A percentile compares a stretch with the other conserved stretches of the same genome.
Conservation (phyloP, 2,329 filamentous ascomycete species). For the Venturiaceae sp. region DNA sequence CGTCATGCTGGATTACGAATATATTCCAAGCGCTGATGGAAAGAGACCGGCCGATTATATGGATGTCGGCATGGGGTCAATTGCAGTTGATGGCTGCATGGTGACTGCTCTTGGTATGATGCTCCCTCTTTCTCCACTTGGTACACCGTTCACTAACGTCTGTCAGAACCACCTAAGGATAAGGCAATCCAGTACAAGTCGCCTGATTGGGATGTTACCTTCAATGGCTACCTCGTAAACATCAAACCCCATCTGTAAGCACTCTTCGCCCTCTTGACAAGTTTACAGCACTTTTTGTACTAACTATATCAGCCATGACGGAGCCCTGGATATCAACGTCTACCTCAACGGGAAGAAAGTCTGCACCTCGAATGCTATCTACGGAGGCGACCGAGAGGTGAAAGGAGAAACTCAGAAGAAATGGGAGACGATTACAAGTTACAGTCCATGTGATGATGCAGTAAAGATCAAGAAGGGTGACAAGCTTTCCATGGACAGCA, state of each 20-base stretch:
- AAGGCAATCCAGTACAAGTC: slow-evolving; percentile 6
- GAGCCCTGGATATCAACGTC: slow-evolving; percentile 2
- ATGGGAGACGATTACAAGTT: slow-evolving; percentile 8
- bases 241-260: slow-evolving; percentile 4
- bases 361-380: slow-evolving; percentile 7
- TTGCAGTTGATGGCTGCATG: slow-evolving; percentile 4
- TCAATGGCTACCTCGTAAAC: slow-evolving; percentile 5
- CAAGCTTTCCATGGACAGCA: neutral
- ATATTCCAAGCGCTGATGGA: neutral
- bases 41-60: slow-evolving; percentile 4
- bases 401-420: slow-evolving; percentile 2
- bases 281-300: neutral
- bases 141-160: neutral
- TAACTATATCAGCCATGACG: slow-evolving; percentile 1
- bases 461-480: slow-evolving; percentile 5
- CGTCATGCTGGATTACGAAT: slow-evolving; percentile 6
- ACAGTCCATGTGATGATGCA: neutral
- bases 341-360: slow-evolving; percentile 2
- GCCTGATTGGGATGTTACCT: neutral
- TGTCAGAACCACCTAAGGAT: slow-evolving; percentile 2
- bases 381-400: neutral
- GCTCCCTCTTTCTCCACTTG: no score
- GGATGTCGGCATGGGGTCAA: slow-evolving; percentile 5
- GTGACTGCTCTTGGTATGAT: neutral
- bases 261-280: neutral